Base-by-base conservation (phyloP, 495 filamentous ascomycete genomes). In the Paragyromitra xinjiangensis region DNA sequence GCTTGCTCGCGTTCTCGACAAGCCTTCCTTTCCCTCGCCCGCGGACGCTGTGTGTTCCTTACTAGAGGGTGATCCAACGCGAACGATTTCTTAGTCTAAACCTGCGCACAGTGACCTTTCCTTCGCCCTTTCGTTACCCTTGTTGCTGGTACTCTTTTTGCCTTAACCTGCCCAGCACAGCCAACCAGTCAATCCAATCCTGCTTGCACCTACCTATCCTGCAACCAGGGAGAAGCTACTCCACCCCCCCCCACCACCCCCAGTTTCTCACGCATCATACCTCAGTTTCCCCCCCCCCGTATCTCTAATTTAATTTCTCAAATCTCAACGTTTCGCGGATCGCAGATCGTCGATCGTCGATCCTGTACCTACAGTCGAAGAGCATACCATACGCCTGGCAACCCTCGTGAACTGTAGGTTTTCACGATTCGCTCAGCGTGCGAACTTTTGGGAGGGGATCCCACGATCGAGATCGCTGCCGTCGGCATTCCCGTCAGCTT, bases 61-160 rank as follows among this genome's bases (percentile, higher is more conserved):
- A 67, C 65, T 78, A 78, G 77, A 78, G 74, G 68, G 77, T 79
- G 77, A 78, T 77, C 61, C 75, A 63, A 63, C 76, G 65, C 65
- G 44, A 78, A 78, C 59, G 74, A 55, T 73, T 77, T 77, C 75
- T 67, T 78, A 79, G 77, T 78, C 77, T 78, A 59, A 79, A 79
- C 75, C 75, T 79, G 77, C 66, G 77, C 77, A 79, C 77, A 78
- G 77, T 79, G 77, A 79, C 77, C 61, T 79, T 79, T 72, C 74
- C 66, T 79, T 79, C 66, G 66, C 77, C 77, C 55, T 78, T 70
- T 78, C 40, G 53, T 62, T 51, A 69, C 77, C 77, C 75, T 77
- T 77, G 65, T 78, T 78, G 40, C 48, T 69, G 71, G 63, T 75
- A 66, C 74, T 78, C 61, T 79, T 78, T 71, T 73, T 77, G 77